Evolutionary conservation across 2,329 filamentous ascomycete genomes (phyloP).

Genomic region (Tolypocladium paradoxum): DNA sequence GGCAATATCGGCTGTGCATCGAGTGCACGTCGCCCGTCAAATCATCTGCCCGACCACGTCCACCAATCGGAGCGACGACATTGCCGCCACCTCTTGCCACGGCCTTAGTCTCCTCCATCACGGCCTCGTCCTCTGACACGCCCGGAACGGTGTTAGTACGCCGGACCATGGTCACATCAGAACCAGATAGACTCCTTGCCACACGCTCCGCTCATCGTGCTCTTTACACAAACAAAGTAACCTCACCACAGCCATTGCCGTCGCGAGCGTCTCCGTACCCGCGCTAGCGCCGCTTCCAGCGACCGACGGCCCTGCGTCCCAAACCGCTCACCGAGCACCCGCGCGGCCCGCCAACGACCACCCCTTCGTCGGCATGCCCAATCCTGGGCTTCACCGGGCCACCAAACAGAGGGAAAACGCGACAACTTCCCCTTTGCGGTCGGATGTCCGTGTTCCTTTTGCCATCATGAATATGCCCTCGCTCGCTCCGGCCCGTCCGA

Average conservation of each 20-base stretch:
- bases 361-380: background rate
- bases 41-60: background rate
- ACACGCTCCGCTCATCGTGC: background rate
- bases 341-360: background rate
- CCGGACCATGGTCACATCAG: too few relatives aligned
- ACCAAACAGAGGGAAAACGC: background rate
- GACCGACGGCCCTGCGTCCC: background rate
- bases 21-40: background rate
- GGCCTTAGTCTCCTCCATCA: background rate
- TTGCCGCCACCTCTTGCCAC: background rate
- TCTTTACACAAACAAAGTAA: background rate
- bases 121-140: too few relatives aligned
- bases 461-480: background rate
- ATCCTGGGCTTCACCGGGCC: background rate
- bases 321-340: background rate
- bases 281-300: background rate
- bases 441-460: background rate
- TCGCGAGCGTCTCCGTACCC: background rate
- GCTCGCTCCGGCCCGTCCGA: background rate
- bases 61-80: background rate
- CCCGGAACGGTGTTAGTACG: too few relatives aligned
- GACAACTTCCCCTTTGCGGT: background rate
- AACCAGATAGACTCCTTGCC: background rate
- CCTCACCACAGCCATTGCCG: background rate
- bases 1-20: background rate